Base-by-base conservation (phyloP, 495 filamentous ascomycete genomes). In the Aspergillus biplanus region DNA sequence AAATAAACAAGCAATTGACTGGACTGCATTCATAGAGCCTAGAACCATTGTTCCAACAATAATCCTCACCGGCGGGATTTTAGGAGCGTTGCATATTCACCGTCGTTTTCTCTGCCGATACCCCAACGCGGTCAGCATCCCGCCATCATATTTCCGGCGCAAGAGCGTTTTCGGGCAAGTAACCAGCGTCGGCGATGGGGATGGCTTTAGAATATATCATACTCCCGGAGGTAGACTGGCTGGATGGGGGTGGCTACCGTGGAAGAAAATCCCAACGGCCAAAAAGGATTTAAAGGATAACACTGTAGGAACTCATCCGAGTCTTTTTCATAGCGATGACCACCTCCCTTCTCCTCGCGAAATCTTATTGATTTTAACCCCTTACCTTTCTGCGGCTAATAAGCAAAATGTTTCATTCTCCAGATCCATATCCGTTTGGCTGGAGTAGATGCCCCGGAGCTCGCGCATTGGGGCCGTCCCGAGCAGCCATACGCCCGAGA, bases 151-250 rank as follows among this genome's bases (percentile, higher is more conserved):
- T 56, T 90, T 92, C 68, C 87, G 91, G 18, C 84, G 77, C 56
- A 83, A 92, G 62, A 91, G 85, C 56, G 66, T 98, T 54, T 88
- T 94, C 66, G 95, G 95, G 7, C 83, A 80, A 58, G 95, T 97
- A 4, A 97, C 95, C 33, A 93, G 90, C 64, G 95, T 99, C 31
- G 96, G 96, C 53, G 95, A 99, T 80, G 96, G 92, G 0, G 95
- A 99, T 71, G 92, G 92, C 65, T 97, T 99, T 72, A 86, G 92
- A 56, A 73, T 99, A 8, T 99, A 89, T 72, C 95, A 99, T 75
- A 97, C 92, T 0, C 95, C 95, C 0, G 95, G 96, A 12, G 95
- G 95, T 12, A 80, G 91, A 52, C 69, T 94, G 18, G 82, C 88
- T 12, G 95, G 95, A 54, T 99, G 96, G 96, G 93, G 89, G 12